These are phyloP conservation scores for Lentinus tigrinus DNA, from an alignment of 768 basidiomycete genomes.

Conservation along the genomic window DNA sequence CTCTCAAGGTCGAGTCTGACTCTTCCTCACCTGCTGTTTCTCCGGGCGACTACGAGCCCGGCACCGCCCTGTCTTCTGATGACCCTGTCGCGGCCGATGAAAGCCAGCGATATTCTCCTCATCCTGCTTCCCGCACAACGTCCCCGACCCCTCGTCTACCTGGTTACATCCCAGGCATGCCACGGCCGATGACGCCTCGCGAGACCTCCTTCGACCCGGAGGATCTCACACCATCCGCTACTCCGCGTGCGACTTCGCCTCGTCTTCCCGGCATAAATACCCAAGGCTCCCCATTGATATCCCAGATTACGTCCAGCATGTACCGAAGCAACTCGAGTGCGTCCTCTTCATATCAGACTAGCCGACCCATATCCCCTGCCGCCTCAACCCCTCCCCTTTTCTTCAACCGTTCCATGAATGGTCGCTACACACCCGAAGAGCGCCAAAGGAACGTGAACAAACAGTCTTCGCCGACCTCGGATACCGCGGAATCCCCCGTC, in stretches of 20 bases:
- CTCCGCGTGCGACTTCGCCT: slow-evolving; percentile 77
- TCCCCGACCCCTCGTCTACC: slow-evolving; percentile 59
- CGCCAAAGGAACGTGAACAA: slow-evolving; percentile 18
- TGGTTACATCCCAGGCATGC: slow-evolving; percentile 90
- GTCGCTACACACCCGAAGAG: slow-evolving; percentile 64
- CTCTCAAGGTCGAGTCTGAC: slow-evolving; percentile 18
- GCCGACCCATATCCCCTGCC: slow-evolving; percentile 49
- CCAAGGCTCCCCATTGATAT: slow-evolving; percentile 32
- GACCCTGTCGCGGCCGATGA: slow-evolving; percentile 50
- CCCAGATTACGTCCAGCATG: slow-evolving; percentile 39
- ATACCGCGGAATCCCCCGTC: slow-evolving; percentile 44
- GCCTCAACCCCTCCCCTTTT: slow-evolving; percentile 45
- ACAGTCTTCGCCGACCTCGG: slow-evolving; percentile 15
- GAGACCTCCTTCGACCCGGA: slow-evolving; percentile 64
- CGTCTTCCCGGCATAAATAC: slow-evolving; percentile 36
- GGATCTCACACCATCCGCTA: slow-evolving; percentile 67
- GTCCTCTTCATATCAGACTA: slow-evolving; percentile 44
- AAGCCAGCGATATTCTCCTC: slow-evolving; percentile 55
- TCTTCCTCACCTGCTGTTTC: slow-evolving; percentile 18
- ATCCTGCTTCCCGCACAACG: slow-evolving; percentile 46
- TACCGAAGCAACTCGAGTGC: slow-evolving; percentile 57
- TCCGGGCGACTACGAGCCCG: slow-evolving; percentile 49
- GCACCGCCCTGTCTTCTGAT: slow-evolving; percentile 72
- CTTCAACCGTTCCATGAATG: slow-evolving; percentile 60
- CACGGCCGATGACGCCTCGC: slow-evolving; percentile 87